These are phyloP conservation scores for Rhododendron mucronatum DNA, from an alignment of 148 eudicot species.

Conservation along the genomic window DNA sequence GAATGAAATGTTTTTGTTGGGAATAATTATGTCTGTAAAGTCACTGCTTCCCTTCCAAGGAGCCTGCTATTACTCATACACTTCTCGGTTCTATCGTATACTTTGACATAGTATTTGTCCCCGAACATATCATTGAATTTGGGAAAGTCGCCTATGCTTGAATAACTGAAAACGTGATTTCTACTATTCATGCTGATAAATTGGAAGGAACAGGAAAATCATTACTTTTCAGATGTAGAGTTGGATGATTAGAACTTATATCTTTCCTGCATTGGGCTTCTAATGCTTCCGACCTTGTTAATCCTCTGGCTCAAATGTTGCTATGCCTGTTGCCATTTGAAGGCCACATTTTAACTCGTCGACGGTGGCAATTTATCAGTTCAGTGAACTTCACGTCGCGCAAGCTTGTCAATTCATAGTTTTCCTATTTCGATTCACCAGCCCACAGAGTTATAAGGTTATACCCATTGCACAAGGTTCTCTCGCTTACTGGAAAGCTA, in stretches of 20 bases:
- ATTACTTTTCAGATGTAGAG: not conserved
- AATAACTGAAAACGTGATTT: not conserved
- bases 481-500: not conserved
- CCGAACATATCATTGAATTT: not conserved
- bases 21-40: not conserved
- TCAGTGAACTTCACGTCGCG: not conserved
- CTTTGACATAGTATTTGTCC: not conserved
- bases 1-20: not conserved
- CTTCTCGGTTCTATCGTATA: not conserved
- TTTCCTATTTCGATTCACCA: not conserved
- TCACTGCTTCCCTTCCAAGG: not conserved
- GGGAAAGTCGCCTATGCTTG: not conserved
- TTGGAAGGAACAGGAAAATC: not conserved
- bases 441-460: not conserved
- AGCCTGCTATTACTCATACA: not conserved
- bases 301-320: not conserved
- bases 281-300: not conserved
- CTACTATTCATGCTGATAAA: not conserved
- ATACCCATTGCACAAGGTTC: not conserved
- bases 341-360: not conserved
- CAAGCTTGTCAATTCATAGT: not conserved
- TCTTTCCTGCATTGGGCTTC: not conserved
- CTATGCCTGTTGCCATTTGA: not conserved
- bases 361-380: not conserved
- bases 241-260: not conserved